Base-by-base conservation (phyloP, 768 basidiomycete genomes). In the Hemileccinum rubropunctum region DNA sequence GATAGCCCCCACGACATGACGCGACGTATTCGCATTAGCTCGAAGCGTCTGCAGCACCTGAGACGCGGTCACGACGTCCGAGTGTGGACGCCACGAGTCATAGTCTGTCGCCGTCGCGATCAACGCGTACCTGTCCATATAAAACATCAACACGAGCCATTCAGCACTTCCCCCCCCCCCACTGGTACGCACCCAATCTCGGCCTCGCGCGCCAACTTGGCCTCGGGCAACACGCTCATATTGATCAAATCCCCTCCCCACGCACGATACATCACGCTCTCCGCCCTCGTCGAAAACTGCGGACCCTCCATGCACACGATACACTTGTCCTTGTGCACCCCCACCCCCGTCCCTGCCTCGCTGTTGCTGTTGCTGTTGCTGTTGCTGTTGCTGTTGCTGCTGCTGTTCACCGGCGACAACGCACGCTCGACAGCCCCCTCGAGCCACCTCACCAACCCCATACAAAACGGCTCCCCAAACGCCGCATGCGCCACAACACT, bases 231-330 rank as follows among this genome's bases (percentile, higher is more conserved):
- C 35, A 90, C 90, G 51, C 90, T 95, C 95, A 99, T 99, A 69
- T 98, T 95, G 71, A 95, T 95, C 63, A 95, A 72, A 67, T 95
- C 91, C 6, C 83, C 91, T 9, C 95, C 95, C 88, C 91, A 95
- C 41, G 78, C 76, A 18, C 93, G 78, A 68, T 98, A 97, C 94
- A 97, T 93, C 60, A 80, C 60, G 62, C 91, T 94, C 79, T 99
- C 95, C 15, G 95, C 95, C 33, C 95, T 75, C n/a, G 95, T 99
- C 48, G 93, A 95, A 76, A 99, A 99, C 70, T 94, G 93, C 28
- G 90, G 90, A 42, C 95, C 95, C 65, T 98, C 94, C 92, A 98
- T 98, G 64, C 91, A 94, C 42, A 98, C 86, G 50, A 98, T 81
- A 17, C 84, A 87, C 76, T 86, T 93, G 26, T 82, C 86, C 45